Conservation (phyloP, 2,329 filamentous ascomycete genomes). For the Coniochaeta hoffmannii region DNA sequence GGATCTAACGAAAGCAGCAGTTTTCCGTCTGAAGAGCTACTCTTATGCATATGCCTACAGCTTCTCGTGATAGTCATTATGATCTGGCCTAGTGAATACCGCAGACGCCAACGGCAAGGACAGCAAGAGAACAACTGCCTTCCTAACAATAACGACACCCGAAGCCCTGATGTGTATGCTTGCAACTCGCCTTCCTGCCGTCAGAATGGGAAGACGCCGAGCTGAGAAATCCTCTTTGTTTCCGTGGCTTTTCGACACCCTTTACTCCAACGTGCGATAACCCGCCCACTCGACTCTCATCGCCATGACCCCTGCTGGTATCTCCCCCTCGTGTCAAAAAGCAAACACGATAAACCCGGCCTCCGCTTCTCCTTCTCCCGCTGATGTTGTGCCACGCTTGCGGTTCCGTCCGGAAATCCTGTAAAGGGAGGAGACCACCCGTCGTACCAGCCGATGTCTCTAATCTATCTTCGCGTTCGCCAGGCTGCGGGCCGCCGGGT, state of each 20-base stretch:
- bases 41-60: neutral
- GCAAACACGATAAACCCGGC: neutral
- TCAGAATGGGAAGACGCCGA: neutral
- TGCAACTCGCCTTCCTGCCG: too few species aligned
- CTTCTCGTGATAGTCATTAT: neutral
- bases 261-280: neutral
- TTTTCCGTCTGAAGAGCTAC: neutral
- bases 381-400: neutral
- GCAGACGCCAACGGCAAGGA: neutral
- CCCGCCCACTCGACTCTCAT: neutral
- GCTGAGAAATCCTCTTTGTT: neutral
- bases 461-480: conserved; percentile 71
- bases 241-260: neutral
- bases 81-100: neutral
- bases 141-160: too few species aligned
- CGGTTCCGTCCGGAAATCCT: neutral
- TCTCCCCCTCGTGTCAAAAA: neutral
- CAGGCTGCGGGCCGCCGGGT: conserved; percentile 58
- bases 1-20: neutral
- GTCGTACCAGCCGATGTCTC: conserved; percentile 4
- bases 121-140: neutral
- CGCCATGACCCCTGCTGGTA: neutral
- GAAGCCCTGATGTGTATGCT: too few species aligned
- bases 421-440: neutral
- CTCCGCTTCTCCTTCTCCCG: neutral